Percentiles rank a stretch among this genome's conserved stretches.
Evolutionary conservation across 805 yeast species (phyloP).

Genomic region (Schizosaccharomyces japonicus): DNA sequence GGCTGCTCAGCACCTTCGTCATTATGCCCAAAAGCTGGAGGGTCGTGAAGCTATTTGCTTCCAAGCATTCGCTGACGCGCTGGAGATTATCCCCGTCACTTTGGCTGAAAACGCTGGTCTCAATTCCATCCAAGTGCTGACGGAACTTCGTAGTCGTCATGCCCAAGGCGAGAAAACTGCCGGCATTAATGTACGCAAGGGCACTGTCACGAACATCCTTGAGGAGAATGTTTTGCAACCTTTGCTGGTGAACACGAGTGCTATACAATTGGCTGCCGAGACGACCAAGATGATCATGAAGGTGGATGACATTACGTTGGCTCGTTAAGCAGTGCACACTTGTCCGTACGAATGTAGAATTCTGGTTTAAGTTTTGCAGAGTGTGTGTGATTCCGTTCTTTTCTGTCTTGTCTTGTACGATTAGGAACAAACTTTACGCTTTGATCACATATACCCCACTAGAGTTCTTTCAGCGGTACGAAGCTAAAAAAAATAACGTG

Average conservation of each 20-base stretch:
- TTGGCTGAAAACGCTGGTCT: conserved; percentile 88
- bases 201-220: conserved; percentile 74
- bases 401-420: no score
- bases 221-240: conserved; percentile 94
- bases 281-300: conserved; percentile 86
- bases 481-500: no score
- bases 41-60: conserved; percentile 82
- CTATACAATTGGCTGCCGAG: conserved; percentile 83
- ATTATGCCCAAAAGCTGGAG: conserved; percentile 45
- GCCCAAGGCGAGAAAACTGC: conserved; percentile 76
- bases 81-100: conserved; percentile 82
- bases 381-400: no score
- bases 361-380: no score
- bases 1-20: conserved; percentile 47
- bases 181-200: conserved; percentile 86
- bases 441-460: no score
- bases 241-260: conserved; percentile 79
- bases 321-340: conserved; percentile 34
- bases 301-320: conserved; percentile 88
- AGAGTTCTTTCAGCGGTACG: no score
- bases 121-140: conserved; percentile 72
- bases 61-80: conserved; percentile 75
- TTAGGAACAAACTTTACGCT: no score
- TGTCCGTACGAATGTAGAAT: no score
- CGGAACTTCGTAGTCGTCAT: conserved; percentile 76